Evolutionary conservation across 2,329 filamentous ascomycete species (phyloP), one percentile per base, ranked within the genome.

Genomic region (Massarina eburnea): DNA sequence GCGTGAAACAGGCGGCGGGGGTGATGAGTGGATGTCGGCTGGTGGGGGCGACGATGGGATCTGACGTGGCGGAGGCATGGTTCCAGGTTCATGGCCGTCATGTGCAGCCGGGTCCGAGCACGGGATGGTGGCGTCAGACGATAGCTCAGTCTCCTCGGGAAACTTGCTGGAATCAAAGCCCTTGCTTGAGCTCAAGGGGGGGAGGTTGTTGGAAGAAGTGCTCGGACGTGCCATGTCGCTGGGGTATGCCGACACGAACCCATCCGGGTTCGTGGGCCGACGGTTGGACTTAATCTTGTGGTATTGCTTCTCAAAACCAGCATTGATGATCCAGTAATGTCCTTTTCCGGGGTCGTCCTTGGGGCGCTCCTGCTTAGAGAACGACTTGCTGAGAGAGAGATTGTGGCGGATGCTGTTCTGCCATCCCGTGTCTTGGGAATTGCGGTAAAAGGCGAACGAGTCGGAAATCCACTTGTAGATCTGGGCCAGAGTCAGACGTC

Each of bases 391-490:
- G 35, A 99, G 78, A 65, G 91, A 96, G 26, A 99, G 83, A 60
- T 99, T 99, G 72, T 99, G 94, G 26, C 94, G 88, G 68, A 99
- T 99, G 75, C 94, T 97, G 72, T 99, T 99, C 72, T 97, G 92
- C 94, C 94, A 99, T 52, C 94, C 92, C 9, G 88, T 84, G 61
- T 96, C 91, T 45, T 85, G 82, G 34, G 84, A 81, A 57, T 82
- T 85, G 75, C 67, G 67, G 54, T 97, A 99, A 72, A 92, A 96
- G 4, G 82, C 85, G 68, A 88, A 97, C 15, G 86, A 91, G 67
- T 95, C 89, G n/a, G 90, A 95, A 61, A 99, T 97, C 92, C 94
- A 99, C 67, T 95, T 96, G 80, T 97, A 99, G 58, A 99, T 99
- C 70, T 96, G 91, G 20, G 91, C 85, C 15, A 99, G 80, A 1